Evolutionary conservation across 768 basidiomycete genomes (phyloP).

Genomic region (Suillus luteus): DNA sequence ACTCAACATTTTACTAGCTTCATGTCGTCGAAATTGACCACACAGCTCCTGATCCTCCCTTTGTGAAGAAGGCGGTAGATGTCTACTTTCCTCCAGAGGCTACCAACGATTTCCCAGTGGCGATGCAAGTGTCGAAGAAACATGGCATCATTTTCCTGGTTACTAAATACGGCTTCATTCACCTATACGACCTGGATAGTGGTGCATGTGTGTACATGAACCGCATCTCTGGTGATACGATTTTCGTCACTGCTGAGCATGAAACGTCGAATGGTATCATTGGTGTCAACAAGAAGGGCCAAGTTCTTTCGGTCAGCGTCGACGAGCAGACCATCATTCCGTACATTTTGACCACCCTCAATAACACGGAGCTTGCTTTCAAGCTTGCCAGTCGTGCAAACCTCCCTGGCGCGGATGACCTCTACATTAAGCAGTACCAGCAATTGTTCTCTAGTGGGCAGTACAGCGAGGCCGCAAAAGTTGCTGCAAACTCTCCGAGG

Average conservation of each 20-base stretch:
- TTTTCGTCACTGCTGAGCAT: conserved; percentile 97
- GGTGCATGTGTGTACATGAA: conserved; percentile 99
- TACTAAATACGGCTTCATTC: conserved; percentile 99
- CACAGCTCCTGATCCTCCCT: conserved; percentile 86
- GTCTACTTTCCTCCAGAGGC: conserved; percentile 99
- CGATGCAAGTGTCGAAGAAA: conserved; percentile 98
- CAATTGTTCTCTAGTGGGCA: conserved; percentile 87
- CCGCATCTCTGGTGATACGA: conserved; percentile 98
- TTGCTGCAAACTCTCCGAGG: conserved; percentile 95
- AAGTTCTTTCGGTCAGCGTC: conserved; percentile 94
- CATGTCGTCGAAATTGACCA: conserved; percentile 99
- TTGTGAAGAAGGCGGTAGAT: conserved; percentile 96
- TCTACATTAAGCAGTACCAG: conserved; percentile 94
- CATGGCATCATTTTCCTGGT: conserved; percentile 97
- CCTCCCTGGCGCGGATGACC: conserved; percentile 95
- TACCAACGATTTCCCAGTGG: conserved; percentile 97
- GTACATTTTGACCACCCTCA: conserved; percentile 89
- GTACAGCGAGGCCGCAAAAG: conserved; percentile 92
- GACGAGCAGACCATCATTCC: conserved; percentile 97
- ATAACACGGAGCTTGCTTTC: conserved; percentile 97
- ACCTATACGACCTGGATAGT: conserved; percentile 96
- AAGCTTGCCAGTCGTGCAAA: conserved; percentile 96
- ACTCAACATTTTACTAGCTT: conserved; percentile 53
- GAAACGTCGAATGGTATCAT: conserved; percentile 94
- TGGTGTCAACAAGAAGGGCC: conserved; percentile 99